Evolutionary conservation across 257 asterid species (phyloP), one percentile per base, ranked within the genome.

Genomic region (Fraxinus excelsior): DNA sequence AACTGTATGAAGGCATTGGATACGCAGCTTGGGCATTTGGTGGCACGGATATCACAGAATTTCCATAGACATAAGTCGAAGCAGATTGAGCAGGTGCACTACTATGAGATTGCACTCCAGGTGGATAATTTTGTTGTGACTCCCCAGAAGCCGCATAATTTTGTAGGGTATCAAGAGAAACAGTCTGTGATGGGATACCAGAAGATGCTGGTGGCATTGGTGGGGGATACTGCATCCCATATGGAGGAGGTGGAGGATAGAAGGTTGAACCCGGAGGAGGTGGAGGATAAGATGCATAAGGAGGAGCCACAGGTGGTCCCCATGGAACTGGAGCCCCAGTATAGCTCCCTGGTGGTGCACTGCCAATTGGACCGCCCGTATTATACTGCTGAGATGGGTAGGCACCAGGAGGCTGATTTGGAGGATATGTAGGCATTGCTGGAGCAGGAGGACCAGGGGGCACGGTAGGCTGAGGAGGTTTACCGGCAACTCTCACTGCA

Each of bases 401-500:
- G 40, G 89, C 82, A 10, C 94, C 97, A 29, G 83, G 66, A 23
- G 91, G 82, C 80, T 86, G 97, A 81, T 79, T 78, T 21, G 93
- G 91, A 76, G 91, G 93, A 79, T 90, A 91, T 7, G 92, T 60
- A 14, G 96, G 94, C 76, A 84, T 73, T 35, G 92, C 79, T 19
- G 90, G 90, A 44, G 91, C 90, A 62, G 96, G 95, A 76, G 97
- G 97, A 75, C 93, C 97, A 13, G 96, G 97, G 66, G 93, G 91
- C 76, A 91, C 86, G n/a, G 83, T 53, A n/a, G 97, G 94, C 86
- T 88, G 96, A 72, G 99, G 97, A 38, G 93, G 96, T 82, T 90
- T 93, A 73, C 99, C 99, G 0, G 99, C 98, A 8, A 95, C 90
- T 82, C 99, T 90, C 74, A 95, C 99, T 25, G 96, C 99, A 80